These are phyloP conservation scores for Lactarius quietus DNA, from an alignment of 768 basidiomycete species.

Conservation along the genomic window DNA sequence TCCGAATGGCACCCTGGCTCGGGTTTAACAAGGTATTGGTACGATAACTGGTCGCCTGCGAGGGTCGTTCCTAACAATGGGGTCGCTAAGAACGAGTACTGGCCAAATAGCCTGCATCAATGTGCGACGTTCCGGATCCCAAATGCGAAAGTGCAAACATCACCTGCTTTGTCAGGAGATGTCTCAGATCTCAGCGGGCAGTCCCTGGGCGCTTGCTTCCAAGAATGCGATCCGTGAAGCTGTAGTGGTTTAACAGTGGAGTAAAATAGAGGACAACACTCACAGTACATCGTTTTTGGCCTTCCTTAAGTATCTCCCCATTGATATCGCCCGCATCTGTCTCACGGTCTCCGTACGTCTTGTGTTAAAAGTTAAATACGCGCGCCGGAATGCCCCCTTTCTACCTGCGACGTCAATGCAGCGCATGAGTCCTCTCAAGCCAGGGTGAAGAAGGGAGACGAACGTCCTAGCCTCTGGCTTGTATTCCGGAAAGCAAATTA, in stretches of 20 bases:
- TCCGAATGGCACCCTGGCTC: conserved; percentile 67
- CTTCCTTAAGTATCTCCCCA: conserved; percentile 91
- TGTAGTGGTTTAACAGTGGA: conserved; percentile 33
- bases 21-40: conserved; percentile 99
- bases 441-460: conserved; percentile 67
- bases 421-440: conserved; percentile 64
- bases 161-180: conserved; percentile 81
- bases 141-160: conserved; percentile 99
- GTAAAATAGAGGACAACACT: conserved; percentile 31
- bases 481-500: too few relatives aligned
- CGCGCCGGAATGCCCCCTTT: conserved; percentile 93
- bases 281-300: conserved; percentile 95
- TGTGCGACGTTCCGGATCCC: conserved; percentile 93
- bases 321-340: conserved; percentile 94
- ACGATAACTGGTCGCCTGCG: conserved; percentile 91
- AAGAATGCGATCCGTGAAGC: conserved; percentile 92
- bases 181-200: conserved; percentile 57
- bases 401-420: conserved; percentile 98
- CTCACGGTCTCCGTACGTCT: conserved; percentile 86
- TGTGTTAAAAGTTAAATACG: conserved; percentile 86
- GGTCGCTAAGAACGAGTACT: conserved; percentile 94
- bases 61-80: conserved; percentile 94
- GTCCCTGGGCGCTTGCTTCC: conserved; percentile 89
- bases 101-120: conserved; percentile 72
- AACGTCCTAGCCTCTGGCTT: too few relatives aligned